Conservation (phyloP, 306 rosid species). For the Betula pendula region DNA sequence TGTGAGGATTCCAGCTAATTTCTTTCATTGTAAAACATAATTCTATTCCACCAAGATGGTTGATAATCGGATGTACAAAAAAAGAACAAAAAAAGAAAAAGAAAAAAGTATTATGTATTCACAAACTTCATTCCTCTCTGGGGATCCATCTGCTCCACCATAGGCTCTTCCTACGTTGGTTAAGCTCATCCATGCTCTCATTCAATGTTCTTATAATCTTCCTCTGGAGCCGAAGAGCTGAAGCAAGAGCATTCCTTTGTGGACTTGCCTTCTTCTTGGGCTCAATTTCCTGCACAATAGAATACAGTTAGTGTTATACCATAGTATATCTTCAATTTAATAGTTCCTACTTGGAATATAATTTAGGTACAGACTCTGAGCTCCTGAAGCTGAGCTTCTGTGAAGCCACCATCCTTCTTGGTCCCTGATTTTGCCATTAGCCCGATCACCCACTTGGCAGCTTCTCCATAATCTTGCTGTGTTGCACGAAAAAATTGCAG, state of each 20-base stretch:
- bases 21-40: slow-evolving; percentile 30
- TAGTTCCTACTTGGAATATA: background rate
- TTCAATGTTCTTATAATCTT: slow-evolving; percentile 71
- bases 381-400: slow-evolving; percentile 93
- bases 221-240: slow-evolving; percentile 72
- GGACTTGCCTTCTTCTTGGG: slow-evolving; percentile 71
- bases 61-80: slow-evolving; percentile 58
- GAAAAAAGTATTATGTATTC: slow-evolving; percentile 27
- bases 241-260: slow-evolving; percentile 77
- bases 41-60: slow-evolving; percentile 36
- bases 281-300: slow-evolving; percentile 55
- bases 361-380: slow-evolving; percentile 50
- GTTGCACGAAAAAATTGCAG: slow-evolving; percentile 77
- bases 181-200: slow-evolving; percentile 88
- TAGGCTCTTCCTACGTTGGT: slow-evolving; percentile 59
- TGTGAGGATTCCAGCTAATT: slow-evolving; percentile 47
- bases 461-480: slow-evolving; percentile 83
- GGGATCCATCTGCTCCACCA: slow-evolving; percentile 99
- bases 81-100: slow-evolving; percentile 16
- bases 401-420: slow-evolving; percentile 81
- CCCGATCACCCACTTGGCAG: slow-evolving; percentile 71
- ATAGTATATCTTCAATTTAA: background rate
- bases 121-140: slow-evolving; percentile 71
- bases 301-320: background rate
- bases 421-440: slow-evolving; percentile 98